A percentile compares a stretch with the other conserved stretches of the same genome.
Evolutionary conservation across 73 alveolate species (phyloP).

Genomic region (Stentor coeruleus): DNA sequence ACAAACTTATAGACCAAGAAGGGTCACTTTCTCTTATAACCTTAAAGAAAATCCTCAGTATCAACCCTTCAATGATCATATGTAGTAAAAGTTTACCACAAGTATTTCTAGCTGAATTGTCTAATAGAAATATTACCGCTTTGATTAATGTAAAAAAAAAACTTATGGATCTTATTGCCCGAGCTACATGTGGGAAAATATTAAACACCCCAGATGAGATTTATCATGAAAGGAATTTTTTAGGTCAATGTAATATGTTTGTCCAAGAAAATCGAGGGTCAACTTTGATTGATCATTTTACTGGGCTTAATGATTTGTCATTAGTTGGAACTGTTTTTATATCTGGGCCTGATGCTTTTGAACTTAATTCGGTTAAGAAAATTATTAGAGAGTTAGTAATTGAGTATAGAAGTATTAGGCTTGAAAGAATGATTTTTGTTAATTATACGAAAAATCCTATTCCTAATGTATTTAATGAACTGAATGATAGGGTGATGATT

Average conservation of each 20-base stretch:
- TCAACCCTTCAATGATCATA: background rate
- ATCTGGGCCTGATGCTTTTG: background rate
- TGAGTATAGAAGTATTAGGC: background rate
- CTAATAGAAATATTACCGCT: background rate
- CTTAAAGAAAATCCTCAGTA: constrained; percentile 14
- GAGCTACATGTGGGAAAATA: background rate
- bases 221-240: background rate
- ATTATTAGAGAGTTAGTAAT: background rate
- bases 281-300: background rate
- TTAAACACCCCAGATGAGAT: background rate
- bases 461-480: background rate
- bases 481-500: background rate
- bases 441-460: background rate
- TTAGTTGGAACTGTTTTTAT: background rate
- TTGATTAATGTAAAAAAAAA: background rate
- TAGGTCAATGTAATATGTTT: constrained; percentile 6
- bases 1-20: constrained; percentile 3
- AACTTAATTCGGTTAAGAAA: background rate
- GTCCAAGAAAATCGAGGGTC: background rate
- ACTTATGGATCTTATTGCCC: background rate
- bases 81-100: background rate
- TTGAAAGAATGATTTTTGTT: background rate
- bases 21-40: background rate
- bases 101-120: background rate
- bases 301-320: background rate